phyloP scores from a whole-genome alignment of 139 green algal genomes.

The Ulvella scutata region DNA sequence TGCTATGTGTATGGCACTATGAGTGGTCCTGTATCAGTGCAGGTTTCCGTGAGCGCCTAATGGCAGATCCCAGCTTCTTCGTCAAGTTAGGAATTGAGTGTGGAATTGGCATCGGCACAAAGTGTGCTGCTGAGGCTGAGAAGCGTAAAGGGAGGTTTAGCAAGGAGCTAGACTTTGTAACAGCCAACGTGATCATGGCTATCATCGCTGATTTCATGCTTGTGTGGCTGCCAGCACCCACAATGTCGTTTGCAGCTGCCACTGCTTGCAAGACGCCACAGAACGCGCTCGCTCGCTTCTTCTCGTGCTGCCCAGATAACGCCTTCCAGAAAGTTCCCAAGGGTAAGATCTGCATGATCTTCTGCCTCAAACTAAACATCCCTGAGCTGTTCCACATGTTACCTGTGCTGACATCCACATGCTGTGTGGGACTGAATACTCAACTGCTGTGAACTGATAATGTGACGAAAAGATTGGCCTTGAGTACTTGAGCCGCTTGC shows the following conservation, averaged over 20 bases:
- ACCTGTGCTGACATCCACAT: too few relatives aligned
- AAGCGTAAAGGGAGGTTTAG: conserved; percentile 34
- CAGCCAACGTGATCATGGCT: conserved; percentile 92
- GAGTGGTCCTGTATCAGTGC: conserved; percentile 1
- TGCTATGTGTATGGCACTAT: neutral
- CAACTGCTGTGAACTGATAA: too few relatives aligned
- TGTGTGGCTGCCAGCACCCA: conserved; percentile 91
- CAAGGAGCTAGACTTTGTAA: conserved; percentile 85
- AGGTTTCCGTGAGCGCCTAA: conserved; percentile 82
- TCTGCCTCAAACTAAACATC: neutral
- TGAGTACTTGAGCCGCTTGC: too few relatives aligned
- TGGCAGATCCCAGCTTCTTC: conserved; percentile 82
- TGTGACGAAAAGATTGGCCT: too few relatives aligned
- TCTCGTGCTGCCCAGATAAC: conserved; percentile 86
- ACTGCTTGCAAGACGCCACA: neutral
- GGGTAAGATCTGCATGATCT: neutral
- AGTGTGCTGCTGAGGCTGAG: conserved; percentile 77
- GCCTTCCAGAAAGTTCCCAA: conserved; percentile 65
- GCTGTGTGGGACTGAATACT: neutral
- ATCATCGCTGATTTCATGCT: conserved; percentile 98
- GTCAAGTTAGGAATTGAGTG: conserved; percentile 80
- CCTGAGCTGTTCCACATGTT: too few relatives aligned
- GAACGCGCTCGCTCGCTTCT: conserved; percentile 22
- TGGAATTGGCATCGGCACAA: conserved; percentile 87
- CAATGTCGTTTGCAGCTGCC: conserved; percentile 25